Conservation (phyloP, 768 basidiomycete species). For the Coprinellus micaceus region DNA sequence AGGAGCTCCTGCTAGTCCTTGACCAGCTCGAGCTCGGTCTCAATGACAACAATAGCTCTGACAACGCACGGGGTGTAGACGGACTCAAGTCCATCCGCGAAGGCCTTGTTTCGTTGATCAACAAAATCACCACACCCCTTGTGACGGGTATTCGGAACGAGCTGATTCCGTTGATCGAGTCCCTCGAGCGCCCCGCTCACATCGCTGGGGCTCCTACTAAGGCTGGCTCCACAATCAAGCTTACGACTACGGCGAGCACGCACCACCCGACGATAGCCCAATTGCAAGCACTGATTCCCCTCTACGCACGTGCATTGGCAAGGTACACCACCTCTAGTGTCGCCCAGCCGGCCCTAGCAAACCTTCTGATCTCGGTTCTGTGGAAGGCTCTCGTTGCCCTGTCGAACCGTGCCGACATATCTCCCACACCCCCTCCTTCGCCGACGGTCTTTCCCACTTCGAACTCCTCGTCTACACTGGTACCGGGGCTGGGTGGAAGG, state of each 20-base stretch:
- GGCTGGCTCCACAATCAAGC: slow-evolving; percentile 27
- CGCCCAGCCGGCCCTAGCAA: slow-evolving; percentile 61
- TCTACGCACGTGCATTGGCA: slow-evolving; percentile 55
- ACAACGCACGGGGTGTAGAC: slow-evolving; percentile 60
- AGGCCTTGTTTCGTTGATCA: slow-evolving; percentile 64
- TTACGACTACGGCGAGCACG: slow-evolving; percentile 21
- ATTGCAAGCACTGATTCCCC: slow-evolving; percentile 56
- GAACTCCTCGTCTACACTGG: no score
- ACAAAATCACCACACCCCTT: slow-evolving; percentile 63
- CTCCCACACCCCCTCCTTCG: slow-evolving; percentile 37
- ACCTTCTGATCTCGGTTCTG: slow-evolving; percentile 66
- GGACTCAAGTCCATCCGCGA: slow-evolving; percentile 68
- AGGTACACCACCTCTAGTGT: slow-evolving; percentile 51
- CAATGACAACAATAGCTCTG: no score
- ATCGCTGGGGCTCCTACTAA: slow-evolving; percentile 26
- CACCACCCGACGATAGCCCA: slow-evolving; percentile 60
- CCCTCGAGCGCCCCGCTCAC: slow-evolving; percentile 50
- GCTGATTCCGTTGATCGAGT: slow-evolving; percentile 57
- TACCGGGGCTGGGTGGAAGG: no score
- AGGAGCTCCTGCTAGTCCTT: slow-evolving; percentile 69
- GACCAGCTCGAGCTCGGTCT: slow-evolving; percentile 63
- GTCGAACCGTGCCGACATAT: slow-evolving; percentile 51
- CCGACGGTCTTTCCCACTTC: slow-evolving; percentile 14
- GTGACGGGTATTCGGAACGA: slow-evolving; percentile 58
- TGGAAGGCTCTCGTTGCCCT: slow-evolving; percentile 76